Evolutionary conservation across 2,329 filamentous ascomycete genomes (phyloP).

Genomic region (Cryphonectria naterciae): DNA sequence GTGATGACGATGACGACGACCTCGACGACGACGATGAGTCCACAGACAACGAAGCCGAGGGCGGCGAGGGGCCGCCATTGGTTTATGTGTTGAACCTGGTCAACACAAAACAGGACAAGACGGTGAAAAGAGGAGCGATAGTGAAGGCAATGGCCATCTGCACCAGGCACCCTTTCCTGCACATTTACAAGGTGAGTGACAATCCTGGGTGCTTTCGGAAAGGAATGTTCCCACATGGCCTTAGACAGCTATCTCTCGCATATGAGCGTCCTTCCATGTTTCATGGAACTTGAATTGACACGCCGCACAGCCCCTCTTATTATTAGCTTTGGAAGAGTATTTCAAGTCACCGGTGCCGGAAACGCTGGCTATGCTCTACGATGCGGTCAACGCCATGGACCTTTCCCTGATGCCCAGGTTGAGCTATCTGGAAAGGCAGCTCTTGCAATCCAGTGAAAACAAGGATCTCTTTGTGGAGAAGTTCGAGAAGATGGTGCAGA

Average conservation of each 20-base stretch:
- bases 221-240: constrained; percentile 37
- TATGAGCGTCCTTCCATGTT: not conserved
- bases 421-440: constrained; percentile 79
- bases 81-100: constrained; percentile 98
- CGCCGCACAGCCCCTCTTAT: constrained; percentile 72
- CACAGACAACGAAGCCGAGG: constrained; percentile 66
- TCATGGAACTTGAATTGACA: constrained; percentile 28
- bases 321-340: constrained; percentile 93
- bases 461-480: constrained; percentile 98
- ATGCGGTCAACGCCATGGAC: constrained; percentile 96
- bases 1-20: constrained; percentile 50
- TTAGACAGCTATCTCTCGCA: not conserved
- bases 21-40: constrained; percentile 57
- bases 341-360: constrained; percentile 89
- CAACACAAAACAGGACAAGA: constrained; percentile 96
- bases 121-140: constrained; percentile 87
- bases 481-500: constrained; percentile 91
- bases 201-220: not conserved
- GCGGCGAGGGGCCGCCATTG: constrained; percentile 82
- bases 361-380: constrained; percentile 85
- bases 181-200: constrained; percentile 82
- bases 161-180: constrained; percentile 93
- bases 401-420: constrained; percentile 88
- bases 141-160: constrained; percentile 99
- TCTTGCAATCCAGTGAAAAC: constrained; percentile 87